Base-by-base conservation (phyloP, 1,284 basidiomycete genomes). In the Boletus sp. region DNA sequence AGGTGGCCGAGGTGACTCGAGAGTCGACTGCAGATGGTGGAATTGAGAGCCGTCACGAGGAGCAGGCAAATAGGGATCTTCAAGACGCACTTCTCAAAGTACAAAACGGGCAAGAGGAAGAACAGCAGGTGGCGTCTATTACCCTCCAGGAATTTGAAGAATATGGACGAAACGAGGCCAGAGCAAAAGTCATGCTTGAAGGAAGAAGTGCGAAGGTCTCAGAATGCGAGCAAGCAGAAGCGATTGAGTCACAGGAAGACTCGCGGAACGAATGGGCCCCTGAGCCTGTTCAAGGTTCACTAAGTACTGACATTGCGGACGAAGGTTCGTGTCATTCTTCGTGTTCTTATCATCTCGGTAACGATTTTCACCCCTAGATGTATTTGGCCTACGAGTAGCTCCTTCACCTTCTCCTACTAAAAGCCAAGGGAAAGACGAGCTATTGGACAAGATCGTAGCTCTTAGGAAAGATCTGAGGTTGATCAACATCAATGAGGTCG, bases 391-490 rank as follows among this genome's bases (percentile, higher is more conserved):
- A 32, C 68, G 69, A n/a, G 57, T 68, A 19, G 57, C 64, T 16
- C 67, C 72, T 34, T 62, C 69, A 16, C 57, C 61, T 19, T 60
- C 59, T 5, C 58, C 54, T 17, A 58, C 60, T 16, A 69, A 63
- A 52, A 61, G 65, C 20, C 61, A 66, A 47, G 68, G 66, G 50
- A 66, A 68, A 53, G 55, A 60, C 37, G 68, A 70, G 36, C 54
- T 77, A 8, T 67, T 76, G 50, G 61, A 64, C 40, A 67, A 66
- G 38, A 67, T 81, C 25, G 54, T 74, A 44, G 48, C 55, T 22
- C 62, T 87, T 23, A 72, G 83, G 48, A 82, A 75, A 57, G 72
- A 76, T n/a, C 68, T 89, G 26, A 75, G 75, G 39, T 76, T 79
- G 7, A 71, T 89, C 49, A 75, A 72, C 49, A 76, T 88, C 49